A percentile compares a stretch with the other conserved stretches of the same genome.
Evolutionary conservation across 129 eudicot species (phyloP).

Genomic region (Escallonia herrerae): DNA sequence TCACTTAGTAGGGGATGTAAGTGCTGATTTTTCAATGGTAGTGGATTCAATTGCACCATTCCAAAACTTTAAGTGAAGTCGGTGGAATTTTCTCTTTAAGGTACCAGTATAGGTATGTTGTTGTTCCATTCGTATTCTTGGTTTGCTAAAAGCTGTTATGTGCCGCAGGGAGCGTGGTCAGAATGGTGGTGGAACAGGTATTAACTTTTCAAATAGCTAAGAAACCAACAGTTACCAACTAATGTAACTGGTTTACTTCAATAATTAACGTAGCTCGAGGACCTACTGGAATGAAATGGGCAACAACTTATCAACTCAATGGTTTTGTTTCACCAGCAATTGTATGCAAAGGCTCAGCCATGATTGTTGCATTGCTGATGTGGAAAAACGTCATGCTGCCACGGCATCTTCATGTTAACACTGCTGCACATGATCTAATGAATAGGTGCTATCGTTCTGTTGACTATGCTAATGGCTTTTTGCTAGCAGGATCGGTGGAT

Average conservation of each 20-base stretch:
- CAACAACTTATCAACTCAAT: background rate
- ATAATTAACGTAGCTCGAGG: background rate
- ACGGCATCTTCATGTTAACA: no score
- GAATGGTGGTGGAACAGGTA: slow-evolving; percentile 53
- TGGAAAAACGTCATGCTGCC: no score
- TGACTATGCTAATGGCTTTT: background rate
- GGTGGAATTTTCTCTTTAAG: no score
- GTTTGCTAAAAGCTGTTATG: slow-evolving; percentile 2
- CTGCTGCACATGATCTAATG: no score
- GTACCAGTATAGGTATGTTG: background rate
- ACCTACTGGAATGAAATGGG: background rate
- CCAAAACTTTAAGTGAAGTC: no score
- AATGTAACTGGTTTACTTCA: no score
- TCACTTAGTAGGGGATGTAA: background rate
- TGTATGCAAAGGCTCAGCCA: background rate
- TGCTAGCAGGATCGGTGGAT: background rate
- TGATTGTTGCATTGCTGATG: no score
- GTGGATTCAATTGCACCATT: no score
- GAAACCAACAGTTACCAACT: background rate
- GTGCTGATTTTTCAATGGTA: no score
- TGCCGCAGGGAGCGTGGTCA: slow-evolving; percentile 47
- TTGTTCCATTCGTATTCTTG: slow-evolving; percentile 2
- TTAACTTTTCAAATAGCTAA: background rate
- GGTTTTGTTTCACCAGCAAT: background rate
- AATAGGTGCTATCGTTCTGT: no score